Percentiles rank a stretch among this genome's conserved stretches.
Evolutionary conservation across 2,329 filamentous ascomycete species (phyloP).

Genomic region (Neonectria sp.): DNA sequence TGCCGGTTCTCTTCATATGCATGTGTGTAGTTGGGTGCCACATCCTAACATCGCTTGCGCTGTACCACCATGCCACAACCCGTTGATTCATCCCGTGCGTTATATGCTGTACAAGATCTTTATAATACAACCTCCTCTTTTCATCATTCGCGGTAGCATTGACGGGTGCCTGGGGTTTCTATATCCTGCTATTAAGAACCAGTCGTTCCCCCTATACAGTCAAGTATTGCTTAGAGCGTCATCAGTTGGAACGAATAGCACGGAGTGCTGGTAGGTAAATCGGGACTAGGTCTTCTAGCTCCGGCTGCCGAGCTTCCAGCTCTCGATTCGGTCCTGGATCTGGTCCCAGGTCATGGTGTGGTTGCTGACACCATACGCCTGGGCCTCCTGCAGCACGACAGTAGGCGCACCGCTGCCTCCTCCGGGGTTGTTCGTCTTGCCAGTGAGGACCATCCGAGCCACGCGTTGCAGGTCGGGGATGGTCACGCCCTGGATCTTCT

Average conservation of each 20-base stretch:
- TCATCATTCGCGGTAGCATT: slow-evolving; percentile 8
- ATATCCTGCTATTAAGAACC: slow-evolving; percentile 24
- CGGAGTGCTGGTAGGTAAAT: not conserved
- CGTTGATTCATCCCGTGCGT: slow-evolving; percentile 25
- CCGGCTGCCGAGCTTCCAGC: slow-evolving; percentile 83
- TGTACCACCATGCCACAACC: slow-evolving; percentile 11
- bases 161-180: slow-evolving; percentile 17
- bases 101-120: slow-evolving; percentile 40
- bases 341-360: slow-evolving; percentile 86
- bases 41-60: not conserved
- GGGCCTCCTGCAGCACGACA: slow-evolving; percentile 93
- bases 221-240: not conserved
- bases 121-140: slow-evolving; percentile 45
- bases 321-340: slow-evolving; percentile 87
- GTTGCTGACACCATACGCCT: slow-evolving; percentile 77
- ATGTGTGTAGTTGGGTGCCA: not conserved
- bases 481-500: slow-evolving; percentile 85
- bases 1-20: not conserved
- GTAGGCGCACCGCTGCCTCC: slow-evolving; percentile 90
- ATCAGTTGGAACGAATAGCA: not conserved
- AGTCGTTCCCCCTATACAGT: slow-evolving; percentile 1
- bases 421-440: slow-evolving; percentile 81
- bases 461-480: slow-evolving; percentile 87
- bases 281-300: slow-evolving; percentile 26
- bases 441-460: slow-evolving; percentile 83